phyloP scores from a whole-genome alignment of 139 green algal species.

The Parachlorella kessleri region DNA sequence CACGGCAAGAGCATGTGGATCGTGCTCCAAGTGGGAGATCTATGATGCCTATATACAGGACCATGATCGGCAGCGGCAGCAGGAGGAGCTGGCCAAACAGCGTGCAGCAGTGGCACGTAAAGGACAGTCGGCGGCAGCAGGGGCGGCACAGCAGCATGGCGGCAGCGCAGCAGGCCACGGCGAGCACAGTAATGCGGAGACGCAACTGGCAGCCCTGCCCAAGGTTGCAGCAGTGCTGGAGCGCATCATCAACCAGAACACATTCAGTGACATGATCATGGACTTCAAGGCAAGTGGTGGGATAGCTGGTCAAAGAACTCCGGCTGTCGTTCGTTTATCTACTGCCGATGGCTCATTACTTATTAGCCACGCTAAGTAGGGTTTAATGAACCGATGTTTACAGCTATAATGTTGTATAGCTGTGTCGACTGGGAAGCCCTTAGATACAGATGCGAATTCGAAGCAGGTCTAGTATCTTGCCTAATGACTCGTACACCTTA shows the following conservation, averaged over 20 bases:
- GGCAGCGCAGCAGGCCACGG: background rate
- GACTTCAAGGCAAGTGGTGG: constrained; percentile 80
- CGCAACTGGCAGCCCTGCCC: background rate
- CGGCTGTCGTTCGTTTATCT: background rate
- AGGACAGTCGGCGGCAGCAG: constrained; percentile 16
- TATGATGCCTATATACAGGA: constrained; percentile 93
- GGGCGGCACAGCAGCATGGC: background rate
- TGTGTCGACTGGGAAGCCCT: too few species aligned
- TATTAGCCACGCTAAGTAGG: too few species aligned
- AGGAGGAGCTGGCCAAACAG: constrained; percentile 69
- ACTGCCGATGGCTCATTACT: too few species aligned
- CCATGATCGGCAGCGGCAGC: constrained; percentile 68
- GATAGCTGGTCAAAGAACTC: background rate
- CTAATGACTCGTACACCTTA: too few species aligned
- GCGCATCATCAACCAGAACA: constrained; percentile 93
- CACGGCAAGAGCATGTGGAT: constrained; percentile 59
- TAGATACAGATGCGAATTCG: too few species aligned
- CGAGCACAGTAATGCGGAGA: background rate
- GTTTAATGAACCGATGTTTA: too few species aligned
- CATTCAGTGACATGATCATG: constrained; percentile 79
- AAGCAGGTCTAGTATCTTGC: too few species aligned
- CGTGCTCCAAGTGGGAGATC: constrained; percentile 85
- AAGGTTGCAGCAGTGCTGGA: constrained; percentile 65
- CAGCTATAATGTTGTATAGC: too few species aligned
- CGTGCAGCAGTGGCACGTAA: constrained; percentile 40